phyloP scores from a whole-genome alignment of 345 rosid species.

The Viola odorata region DNA sequence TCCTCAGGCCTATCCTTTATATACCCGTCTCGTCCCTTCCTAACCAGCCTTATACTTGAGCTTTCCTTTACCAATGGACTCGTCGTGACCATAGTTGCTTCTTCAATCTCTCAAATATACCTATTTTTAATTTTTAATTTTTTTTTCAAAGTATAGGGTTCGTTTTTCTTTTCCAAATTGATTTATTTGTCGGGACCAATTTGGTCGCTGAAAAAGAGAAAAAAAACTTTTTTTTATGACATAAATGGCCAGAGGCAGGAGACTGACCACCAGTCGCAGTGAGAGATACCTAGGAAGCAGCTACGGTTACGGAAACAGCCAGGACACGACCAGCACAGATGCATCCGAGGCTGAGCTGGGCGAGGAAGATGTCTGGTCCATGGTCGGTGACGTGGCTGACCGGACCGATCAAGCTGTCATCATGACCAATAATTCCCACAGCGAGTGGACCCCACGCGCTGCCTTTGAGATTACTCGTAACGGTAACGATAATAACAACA shows the following conservation, averaged over 20 bases:
- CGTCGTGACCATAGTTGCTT: neutral
- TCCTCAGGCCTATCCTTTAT: constrained; percentile 19
- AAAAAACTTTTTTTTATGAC: neutral
- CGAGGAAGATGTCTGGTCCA: constrained; percentile 89
- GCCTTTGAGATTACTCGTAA: constrained; percentile 11
- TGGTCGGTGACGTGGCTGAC: constrained; percentile 37
- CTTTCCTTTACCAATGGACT: constrained; percentile 20
- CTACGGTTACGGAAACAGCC: constrained; percentile 26
- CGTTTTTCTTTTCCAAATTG: neutral
- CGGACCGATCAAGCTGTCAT: constrained; percentile 8
- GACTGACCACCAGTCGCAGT: constrained; percentile 67
- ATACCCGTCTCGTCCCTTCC: constrained; percentile 14
- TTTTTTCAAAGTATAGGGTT: too few species aligned
- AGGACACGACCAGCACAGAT: constrained; percentile 14
- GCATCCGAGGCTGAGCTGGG: constrained; percentile 40
- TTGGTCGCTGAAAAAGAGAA: neutral
- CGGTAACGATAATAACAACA: constrained; percentile 1
- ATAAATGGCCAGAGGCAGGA: constrained; percentile 64
- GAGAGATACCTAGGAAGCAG: constrained; percentile 55
- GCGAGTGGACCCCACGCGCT: constrained; percentile 45
- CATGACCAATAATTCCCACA: neutral
- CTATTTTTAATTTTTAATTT: neutral
- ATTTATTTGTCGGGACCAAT: neutral
- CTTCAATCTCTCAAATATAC: neutral
- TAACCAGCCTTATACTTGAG: constrained; percentile 18